A percentile compares a stretch with the other conserved stretches of the same genome.
Conservation (phyloP, 208 protist genomes). For the Endotrypanum monterogeii region DNA sequence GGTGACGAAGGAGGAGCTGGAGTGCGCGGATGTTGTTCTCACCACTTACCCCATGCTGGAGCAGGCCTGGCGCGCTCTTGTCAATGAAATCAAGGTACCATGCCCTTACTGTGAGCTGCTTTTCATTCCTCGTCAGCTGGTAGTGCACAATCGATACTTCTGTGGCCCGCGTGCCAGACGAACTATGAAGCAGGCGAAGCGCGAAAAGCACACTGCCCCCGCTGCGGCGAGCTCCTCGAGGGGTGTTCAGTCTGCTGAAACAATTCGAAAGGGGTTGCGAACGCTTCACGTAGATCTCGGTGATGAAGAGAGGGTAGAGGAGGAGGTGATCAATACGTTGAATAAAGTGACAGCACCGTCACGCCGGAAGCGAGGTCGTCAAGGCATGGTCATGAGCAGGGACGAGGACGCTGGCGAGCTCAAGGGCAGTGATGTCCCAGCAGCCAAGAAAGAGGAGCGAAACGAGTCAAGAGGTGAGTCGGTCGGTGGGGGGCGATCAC, state of each 20-base stretch:
- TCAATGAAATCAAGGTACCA: conserved; percentile 82
- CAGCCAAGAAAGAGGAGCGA: conserved; percentile 22
- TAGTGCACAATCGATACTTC: conserved; percentile 94
- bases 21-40: conserved; percentile 92
- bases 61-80: conserved; percentile 80
- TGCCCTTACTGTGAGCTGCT: conserved; percentile 90
- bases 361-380: conserved; percentile 10
- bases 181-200: conserved; percentile 82
- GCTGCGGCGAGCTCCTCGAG: conserved; percentile 8
- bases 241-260: conserved; percentile 65
- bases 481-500: not conserved
- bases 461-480: conserved; percentile 6
- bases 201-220: conserved; percentile 55
- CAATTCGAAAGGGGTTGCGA: conserved; percentile 79
- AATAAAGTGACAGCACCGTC: not conserved
- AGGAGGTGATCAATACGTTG: conserved; percentile 1
- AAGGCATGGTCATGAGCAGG: not conserved
- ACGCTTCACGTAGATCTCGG: conserved; percentile 77
- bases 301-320: conserved; percentile 11
- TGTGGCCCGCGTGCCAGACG: conserved; percentile 89
- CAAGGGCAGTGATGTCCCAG: conserved; percentile 1
- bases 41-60: conserved; percentile 95
- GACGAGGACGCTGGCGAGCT: not conserved
- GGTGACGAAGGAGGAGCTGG: conserved; percentile 64
- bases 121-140: conserved; percentile 88